phyloP scores from a whole-genome alignment of 1,284 basidiomycete species.

The Microbotryum violaceum region DNA sequence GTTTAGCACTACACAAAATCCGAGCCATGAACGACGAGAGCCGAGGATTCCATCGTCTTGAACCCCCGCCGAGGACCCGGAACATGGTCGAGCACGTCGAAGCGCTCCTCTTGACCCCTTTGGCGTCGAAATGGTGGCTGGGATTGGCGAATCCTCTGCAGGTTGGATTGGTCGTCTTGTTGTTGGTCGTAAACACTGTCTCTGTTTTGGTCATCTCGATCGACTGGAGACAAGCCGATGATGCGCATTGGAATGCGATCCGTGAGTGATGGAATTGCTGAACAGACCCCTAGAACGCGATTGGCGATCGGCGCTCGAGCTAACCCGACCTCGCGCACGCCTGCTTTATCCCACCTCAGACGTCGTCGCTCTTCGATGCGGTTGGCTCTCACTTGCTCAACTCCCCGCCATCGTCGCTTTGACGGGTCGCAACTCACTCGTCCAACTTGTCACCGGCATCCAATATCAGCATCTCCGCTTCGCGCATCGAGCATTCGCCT shows the following conservation, averaged over 20 bases:
- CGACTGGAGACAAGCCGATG: too few species aligned
- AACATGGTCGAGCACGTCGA: slow-evolving; percentile 5
- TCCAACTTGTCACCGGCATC: slow-evolving; percentile 26
- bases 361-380: slow-evolving; percentile 23
- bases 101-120: slow-evolving; percentile 6
- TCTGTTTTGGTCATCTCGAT: background rate
- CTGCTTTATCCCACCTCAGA: slow-evolving; percentile 6
- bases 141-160: slow-evolving; percentile 23
- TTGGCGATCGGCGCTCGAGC: too few species aligned
- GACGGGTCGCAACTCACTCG: slow-evolving; percentile 24
- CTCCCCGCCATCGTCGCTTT: slow-evolving; percentile 21
- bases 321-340: background rate
- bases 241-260: too few species aligned
- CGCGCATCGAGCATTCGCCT: slow-evolving; percentile 3
- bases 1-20: too few species aligned
- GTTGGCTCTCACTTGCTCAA: slow-evolving; percentile 27
- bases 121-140: slow-evolving; percentile 16
- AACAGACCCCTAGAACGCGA: too few species aligned
- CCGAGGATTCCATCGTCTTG: too few species aligned
- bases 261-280: too few species aligned
- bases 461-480: slow-evolving; percentile 16
- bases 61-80: too few species aligned
- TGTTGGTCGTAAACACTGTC: slow-evolving; percentile 12
- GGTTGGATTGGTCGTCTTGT: slow-evolving; percentile 12
- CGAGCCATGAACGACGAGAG: too few species aligned